These are phyloP conservation scores for Pyrus bretschneideri DNA, from an alignment of 306 rosid genomes.

Conservation along the genomic window DNA sequence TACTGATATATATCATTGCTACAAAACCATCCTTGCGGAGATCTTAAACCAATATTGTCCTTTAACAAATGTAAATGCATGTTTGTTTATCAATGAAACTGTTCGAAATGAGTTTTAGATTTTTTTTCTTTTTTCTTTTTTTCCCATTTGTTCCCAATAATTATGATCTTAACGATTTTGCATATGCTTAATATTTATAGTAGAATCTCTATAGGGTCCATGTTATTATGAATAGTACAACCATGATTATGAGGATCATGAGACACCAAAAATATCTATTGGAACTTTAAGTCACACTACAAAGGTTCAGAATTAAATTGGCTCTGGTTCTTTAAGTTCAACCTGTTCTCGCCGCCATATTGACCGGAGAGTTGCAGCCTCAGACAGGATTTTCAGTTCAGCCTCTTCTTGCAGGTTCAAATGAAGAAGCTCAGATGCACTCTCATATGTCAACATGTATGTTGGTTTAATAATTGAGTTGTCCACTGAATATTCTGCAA, in stretches of 20 bases:
- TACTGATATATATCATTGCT: background rate
- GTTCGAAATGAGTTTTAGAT: background rate
- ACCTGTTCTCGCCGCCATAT: slow-evolving; percentile 90
- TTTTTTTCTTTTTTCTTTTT: too few species aligned
- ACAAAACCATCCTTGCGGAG: background rate
- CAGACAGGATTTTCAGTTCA: slow-evolving; percentile 73
- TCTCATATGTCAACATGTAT: slow-evolving; percentile 92
- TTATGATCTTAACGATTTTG: background rate
- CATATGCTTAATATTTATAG: background rate
- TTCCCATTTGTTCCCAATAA: background rate
- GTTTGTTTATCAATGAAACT: background rate
- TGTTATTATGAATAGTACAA: slow-evolving; percentile 2
- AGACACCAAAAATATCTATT: background rate
- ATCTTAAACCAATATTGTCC: background rate
- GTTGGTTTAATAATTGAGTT: slow-evolving; percentile 88
- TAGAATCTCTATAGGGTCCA: background rate
- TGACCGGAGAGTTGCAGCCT: slow-evolving; percentile 79
- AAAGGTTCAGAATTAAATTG: background rate
- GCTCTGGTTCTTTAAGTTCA: slow-evolving; percentile 8
- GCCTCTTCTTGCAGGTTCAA: slow-evolving; percentile 82
- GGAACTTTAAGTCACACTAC: background rate
- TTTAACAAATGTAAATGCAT: background rate
- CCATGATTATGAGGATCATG: background rate
- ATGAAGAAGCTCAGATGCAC: slow-evolving; percentile 90
- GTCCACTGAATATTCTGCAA: slow-evolving; percentile 84